These are phyloP conservation scores for Arabidopsis hybrid DNA, from an alignment of 441 rosid species.

Conservation along the genomic window DNA sequence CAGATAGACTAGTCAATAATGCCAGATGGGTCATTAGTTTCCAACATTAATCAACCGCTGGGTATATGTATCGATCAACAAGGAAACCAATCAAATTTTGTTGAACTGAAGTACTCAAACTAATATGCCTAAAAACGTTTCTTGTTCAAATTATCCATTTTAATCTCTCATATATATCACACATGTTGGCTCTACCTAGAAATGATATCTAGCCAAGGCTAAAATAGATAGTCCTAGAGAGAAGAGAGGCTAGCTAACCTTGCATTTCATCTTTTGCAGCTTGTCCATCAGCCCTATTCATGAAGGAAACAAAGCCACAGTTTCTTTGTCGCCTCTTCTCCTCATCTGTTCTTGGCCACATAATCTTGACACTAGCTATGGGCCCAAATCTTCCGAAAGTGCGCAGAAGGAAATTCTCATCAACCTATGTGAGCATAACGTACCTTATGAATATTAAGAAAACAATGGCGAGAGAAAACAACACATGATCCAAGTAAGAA, in stretches of 20 bases:
- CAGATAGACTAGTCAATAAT: slow-evolving; percentile 28
- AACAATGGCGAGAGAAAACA: slow-evolving; percentile 24
- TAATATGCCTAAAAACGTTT: not conserved
- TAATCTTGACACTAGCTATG: slow-evolving; percentile 99
- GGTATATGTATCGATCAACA: slow-evolving; percentile 9
- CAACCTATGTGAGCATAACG: slow-evolving; percentile 66
- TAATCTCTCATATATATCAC: not conserved
- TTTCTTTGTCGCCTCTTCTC: slow-evolving; percentile 92
- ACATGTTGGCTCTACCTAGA: slow-evolving; percentile 13
- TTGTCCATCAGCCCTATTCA: slow-evolving; percentile 98
- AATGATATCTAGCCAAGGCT: slow-evolving; percentile 6
- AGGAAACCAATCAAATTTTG: slow-evolving; percentile 14
- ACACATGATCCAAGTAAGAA: slow-evolving; percentile 19
- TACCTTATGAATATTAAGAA: slow-evolving; percentile 19
- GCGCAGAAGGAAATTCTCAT: slow-evolving; percentile 96
- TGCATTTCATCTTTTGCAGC: slow-evolving; percentile 99
- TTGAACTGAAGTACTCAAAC: slow-evolving; percentile 15
- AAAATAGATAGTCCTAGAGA: slow-evolving; percentile 29
- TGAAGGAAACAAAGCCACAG: slow-evolving; percentile 98
- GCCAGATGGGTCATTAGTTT: slow-evolving; percentile 13
- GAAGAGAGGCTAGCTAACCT: slow-evolving; percentile 57
- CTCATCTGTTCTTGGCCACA: slow-evolving; percentile 99
- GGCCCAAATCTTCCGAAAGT: slow-evolving; percentile 99
- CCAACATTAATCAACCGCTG: slow-evolving; percentile 18
- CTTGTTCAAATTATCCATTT: slow-evolving; percentile 16